Evolutionary conservation across 768 basidiomycete species (phyloP), one percentile per base, ranked within the genome.

Genomic region (Sporobolomyces roseus): DNA sequence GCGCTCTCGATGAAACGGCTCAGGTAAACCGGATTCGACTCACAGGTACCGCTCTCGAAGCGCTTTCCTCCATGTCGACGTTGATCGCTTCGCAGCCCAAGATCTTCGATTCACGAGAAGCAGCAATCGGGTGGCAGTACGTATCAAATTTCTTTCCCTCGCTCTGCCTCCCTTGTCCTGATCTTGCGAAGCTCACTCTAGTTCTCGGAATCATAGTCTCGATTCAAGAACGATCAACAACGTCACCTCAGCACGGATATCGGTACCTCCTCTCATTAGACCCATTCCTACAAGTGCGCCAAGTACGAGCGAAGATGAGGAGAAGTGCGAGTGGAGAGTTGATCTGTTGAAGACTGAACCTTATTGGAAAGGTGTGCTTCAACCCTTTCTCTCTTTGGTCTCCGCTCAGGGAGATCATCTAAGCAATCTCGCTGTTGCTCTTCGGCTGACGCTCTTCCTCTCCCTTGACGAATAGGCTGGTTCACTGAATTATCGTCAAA

Each of bases 91-190:
- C 87, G 32, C 85, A 93, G 16, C 96, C 94, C 10, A 87, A 86
- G 54, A 88, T 88, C 0, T 99, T 98, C 77, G 84, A 85, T 61
- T 89, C 84, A 50, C 79, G 88, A 12, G 89, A 93, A 77, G 88
- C 88, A 60, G 93, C 89, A 0, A 86, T 99, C 48, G 87, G 90
- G 67, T 99, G 96, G 96, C 94, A 98, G 93, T 97, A 79, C 76
- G 93, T 83, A 43, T 63, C 8, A 51, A 41, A n/a, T 41, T 17
- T 9, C 17, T 41, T 41, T 41, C 38, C n/a, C 51, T 23, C 33
- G 32, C 13, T 23, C 45, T 46, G 21, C 21, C 21, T 46, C 45
- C 14, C 13, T 46, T 46, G 13, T 13, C 21, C 23, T 23, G 45
- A 14, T 7, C 21, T 46, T 23, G 12, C 6, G 12, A 21, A 13